Evolutionary conservation across 768 basidiomycete species (phyloP), one percentile per base, ranked within the genome.

Genomic region (Leccinum disarticulatum): DNA sequence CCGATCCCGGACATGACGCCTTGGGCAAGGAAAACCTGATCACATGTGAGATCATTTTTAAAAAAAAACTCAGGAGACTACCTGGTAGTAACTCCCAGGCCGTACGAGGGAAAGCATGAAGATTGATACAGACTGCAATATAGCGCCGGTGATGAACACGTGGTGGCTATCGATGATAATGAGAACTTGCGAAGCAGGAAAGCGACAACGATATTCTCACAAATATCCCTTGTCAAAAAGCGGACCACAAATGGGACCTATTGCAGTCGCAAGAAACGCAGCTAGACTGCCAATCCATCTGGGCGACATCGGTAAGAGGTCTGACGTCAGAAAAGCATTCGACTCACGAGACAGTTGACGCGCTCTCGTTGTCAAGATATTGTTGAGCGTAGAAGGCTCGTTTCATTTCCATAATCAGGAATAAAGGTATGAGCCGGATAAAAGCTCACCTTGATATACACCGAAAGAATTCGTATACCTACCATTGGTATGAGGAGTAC

Each of bases 21-120:
- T 65, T 83, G 81, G n/a, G 71, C 60, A 19, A 82, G 74, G 51
- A 83, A 72, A n/a, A 78, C 61, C 74, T 83, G 9, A 13, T 47
- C 17, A 30, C 46, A 46, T 19, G 19, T 19, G 6, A 46, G 43
- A n/a, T 46, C 43, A 46, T 19, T 46, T 46, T 10, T 6, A 46
- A 46, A 4, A 46, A 19, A 46, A 19, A 19, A 13, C 43, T 46
- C 19, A 19, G 19, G n/a, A 10, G 43, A 30, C 25, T 60, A 75
- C 77, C 65, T 77, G 73, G 33, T 77, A 76, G 27, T 74, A 75
- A 28, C 70, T 62, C 9, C 73, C 73, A 33, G 76, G 71, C 27
- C 71, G 64, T 6, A 68, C 69, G n/a, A 76, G 55, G 15, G 77
- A 79, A 6, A 78, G 52, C 74, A 77, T 75, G 56, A 79, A 79